Conservation (phyloP, 345 rosid species). For the Gossypium ekmanianum region DNA sequence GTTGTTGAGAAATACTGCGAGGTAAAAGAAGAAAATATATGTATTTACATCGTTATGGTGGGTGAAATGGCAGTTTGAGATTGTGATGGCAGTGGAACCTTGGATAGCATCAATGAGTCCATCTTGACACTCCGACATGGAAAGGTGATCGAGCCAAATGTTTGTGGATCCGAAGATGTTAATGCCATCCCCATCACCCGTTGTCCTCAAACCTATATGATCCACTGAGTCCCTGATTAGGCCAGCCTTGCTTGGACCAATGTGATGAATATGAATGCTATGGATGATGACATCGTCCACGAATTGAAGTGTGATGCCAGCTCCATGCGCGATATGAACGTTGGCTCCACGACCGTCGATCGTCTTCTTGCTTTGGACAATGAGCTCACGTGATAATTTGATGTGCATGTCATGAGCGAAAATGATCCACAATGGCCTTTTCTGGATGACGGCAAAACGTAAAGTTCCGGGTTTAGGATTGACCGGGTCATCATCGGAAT, state of each 20-base stretch:
- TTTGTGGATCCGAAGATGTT: not conserved
- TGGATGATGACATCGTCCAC: not conserved
- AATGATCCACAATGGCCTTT: not conserved
- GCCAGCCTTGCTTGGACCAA: not conserved
- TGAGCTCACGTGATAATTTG: not conserved
- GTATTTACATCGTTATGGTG: not conserved
- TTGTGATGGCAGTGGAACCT: not conserved
- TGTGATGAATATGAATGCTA: not conserved
- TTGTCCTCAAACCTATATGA: not conserved
- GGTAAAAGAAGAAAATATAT: not conserved
- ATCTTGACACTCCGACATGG: not conserved
- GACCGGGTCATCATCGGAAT: not conserved
- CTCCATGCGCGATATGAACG: not conserved
- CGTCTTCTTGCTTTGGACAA: not conserved
- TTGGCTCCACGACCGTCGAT: not conserved
- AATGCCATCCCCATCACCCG: not conserved
- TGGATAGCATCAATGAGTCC: not conserved
- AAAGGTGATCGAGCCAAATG: not conserved
- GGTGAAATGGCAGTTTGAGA: not conserved
- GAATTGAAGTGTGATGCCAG: not conserved
- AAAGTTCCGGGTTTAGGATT: not conserved
- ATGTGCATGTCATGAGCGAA: not conserved
- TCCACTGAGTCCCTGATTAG: not conserved
- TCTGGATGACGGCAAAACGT: not conserved
- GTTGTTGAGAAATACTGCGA: no score